A percentile compares a stretch with the other conserved stretches of the same genome.
Conservation (phyloP, 1,139 yeast genomes). For the Candida labiduridarum region DNA sequence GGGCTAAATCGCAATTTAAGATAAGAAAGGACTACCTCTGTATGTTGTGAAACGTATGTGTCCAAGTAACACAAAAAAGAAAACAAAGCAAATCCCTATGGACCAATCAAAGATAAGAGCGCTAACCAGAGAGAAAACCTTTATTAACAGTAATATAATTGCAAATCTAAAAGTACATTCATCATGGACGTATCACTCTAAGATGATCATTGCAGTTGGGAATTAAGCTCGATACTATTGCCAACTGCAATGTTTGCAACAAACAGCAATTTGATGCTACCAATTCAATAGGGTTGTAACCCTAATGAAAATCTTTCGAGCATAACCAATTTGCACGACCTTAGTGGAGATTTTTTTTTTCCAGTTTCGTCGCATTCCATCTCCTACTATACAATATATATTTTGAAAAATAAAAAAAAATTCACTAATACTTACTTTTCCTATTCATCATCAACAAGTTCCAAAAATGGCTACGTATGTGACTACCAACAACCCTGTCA, state of each 20-base stretch:
- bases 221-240: too few relatives aligned
- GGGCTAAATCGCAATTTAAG: neutral
- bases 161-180: too few relatives aligned
- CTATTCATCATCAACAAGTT: conserved; percentile 10
- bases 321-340: conserved; percentile 1
- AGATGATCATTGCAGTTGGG: too few relatives aligned
- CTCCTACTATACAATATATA: neutral
- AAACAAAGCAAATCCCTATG: too few relatives aligned
- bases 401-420: conserved; percentile 2
- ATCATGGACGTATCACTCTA: too few relatives aligned
- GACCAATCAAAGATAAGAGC: too few relatives aligned
- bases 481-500: neutral
- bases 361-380: neutral
- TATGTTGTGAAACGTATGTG: neutral
- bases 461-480: conserved; percentile 24
- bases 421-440: conserved; percentile 5
- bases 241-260: too few relatives aligned
- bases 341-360: neutral
- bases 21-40: neutral
- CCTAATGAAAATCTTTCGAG: neutral
- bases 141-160: too few relatives aligned
- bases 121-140: too few relatives aligned
- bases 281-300: conserved; percentile 4
- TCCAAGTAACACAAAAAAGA: too few relatives aligned
- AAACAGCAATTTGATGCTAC: too few relatives aligned